Evolutionary conservation across 768 basidiomycete genomes (phyloP).

Genomic region (Jaapia argillacea): DNA sequence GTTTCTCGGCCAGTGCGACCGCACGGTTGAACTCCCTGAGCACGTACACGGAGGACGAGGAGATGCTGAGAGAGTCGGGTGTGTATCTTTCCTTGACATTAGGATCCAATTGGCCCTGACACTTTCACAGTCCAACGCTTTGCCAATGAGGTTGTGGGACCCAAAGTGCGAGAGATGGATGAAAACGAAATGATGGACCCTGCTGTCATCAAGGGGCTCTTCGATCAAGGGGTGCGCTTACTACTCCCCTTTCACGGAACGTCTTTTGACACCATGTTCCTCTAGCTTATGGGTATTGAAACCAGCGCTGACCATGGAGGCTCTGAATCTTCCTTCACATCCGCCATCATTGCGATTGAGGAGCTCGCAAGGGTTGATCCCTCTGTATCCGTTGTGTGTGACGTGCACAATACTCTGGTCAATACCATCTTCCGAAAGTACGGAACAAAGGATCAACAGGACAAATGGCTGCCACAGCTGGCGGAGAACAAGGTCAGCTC

Average conservation of each 20-base stretch:
- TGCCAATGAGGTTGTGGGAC: constrained; percentile 80
- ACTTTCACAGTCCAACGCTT: constrained; percentile 70
- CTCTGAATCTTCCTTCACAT: constrained; percentile 84
- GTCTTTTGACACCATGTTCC: not conserved
- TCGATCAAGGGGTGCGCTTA: constrained; percentile 82
- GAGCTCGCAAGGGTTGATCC: constrained; percentile 96
- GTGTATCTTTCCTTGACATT: constrained; percentile 12
- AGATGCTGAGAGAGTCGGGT: constrained; percentile 91
- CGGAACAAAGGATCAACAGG: constrained; percentile 75
- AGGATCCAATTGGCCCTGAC: not conserved
- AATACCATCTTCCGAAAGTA: constrained; percentile 90
- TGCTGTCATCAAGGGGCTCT: constrained; percentile 74
- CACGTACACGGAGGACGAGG: constrained; percentile 88
- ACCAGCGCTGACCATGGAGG: constrained; percentile 78
- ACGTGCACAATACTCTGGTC: constrained; percentile 98
- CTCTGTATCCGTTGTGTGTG: constrained; percentile 91
- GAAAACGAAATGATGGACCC: constrained; percentile 95
- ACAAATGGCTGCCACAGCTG: constrained; percentile 81
- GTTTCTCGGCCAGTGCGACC: not conserved
- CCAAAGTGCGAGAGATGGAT: constrained; percentile 95
- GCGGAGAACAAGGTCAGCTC: constrained; percentile 57
- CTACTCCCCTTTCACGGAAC: constrained; percentile 2
- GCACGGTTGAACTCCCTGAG: constrained; percentile 41
- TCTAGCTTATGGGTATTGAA: constrained; percentile 95
- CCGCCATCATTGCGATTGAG: constrained; percentile 93